Evolutionary conservation across 352 stramenopile genomes (phyloP), one percentile per base, ranked within the genome.

Genomic region (Plasmopara halstedii): DNA sequence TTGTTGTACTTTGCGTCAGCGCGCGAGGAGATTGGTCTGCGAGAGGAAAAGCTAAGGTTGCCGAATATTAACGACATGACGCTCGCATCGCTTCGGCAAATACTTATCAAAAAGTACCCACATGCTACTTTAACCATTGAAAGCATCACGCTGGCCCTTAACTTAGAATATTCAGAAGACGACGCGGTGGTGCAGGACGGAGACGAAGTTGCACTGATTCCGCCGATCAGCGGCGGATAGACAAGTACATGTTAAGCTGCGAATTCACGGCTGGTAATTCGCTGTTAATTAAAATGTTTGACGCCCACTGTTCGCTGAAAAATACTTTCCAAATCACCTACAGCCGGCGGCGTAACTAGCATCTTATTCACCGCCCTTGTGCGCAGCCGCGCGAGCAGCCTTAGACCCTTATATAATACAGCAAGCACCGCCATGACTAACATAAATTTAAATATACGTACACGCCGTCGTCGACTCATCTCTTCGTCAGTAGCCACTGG

Each of bases 1-100:
- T 73, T 88, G 66, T 69, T 91, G 18, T 91, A 83, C 73, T 91
- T 91, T 51, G 80, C 80, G 42, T 80, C 77, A 35, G 73, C 70
- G 48, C 68, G 77, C 6, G 80, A 91, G 64, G 65, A 71, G 25
- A 54, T 89, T 48, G 80, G 77, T 6, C 53, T 71, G 34, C 80
- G 77, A n/a, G 77, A 91, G 46, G 77, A 91, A 50, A 58, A 58
- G 17, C 14, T 88, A 31, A 42, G 17, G 33, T 42, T 88, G 7
- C 25, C 33, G 17, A 31, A 33, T 4, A 38, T 10, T 34, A 14
- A 26, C 6, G 25, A 22, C 7, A 13, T 49, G 9, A 87, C 70
- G 23, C 59, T 88, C 13, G 59, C 45, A 1, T 50, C 62, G 6
- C 47, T 91, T 23, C 66, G 77, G 11, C 49, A 46, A 9, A 20